phyloP scores from a whole-genome alignment of 129 eudicot species.

The Artemisia annua region DNA sequence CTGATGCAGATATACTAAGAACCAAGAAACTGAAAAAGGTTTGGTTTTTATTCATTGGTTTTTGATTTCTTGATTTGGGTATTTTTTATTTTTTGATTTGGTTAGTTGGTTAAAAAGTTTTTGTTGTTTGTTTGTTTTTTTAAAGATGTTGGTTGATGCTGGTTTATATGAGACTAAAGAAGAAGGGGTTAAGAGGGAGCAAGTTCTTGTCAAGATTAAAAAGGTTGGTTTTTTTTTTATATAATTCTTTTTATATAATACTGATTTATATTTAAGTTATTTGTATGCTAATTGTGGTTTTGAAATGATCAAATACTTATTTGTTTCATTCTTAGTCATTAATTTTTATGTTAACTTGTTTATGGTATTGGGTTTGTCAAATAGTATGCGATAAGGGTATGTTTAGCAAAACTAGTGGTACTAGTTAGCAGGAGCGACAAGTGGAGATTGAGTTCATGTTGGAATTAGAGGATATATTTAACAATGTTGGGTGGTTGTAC shows the following conservation, averaged over 20 bases:
- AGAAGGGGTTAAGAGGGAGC: conserved; percentile 63
- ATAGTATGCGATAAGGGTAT: too few relatives aligned
- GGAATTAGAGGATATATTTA: not conserved
- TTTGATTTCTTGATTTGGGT: not conserved
- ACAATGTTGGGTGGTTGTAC: too few relatives aligned
- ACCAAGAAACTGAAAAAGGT: conserved; percentile 62
- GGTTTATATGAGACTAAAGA: conserved; percentile 73
- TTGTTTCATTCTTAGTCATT: too few relatives aligned
- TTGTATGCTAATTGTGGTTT: too few relatives aligned
- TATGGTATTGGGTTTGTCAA: too few relatives aligned
- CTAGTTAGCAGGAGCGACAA: too few relatives aligned
- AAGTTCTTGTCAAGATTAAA: conserved; percentile 56
- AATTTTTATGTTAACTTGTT: too few relatives aligned
- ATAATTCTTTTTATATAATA: too few relatives aligned
- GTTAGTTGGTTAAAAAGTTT: not conserved
- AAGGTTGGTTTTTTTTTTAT: conserved; percentile 39
- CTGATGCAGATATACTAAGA: conserved; percentile 40
- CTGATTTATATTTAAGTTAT: too few relatives aligned
- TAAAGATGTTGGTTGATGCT: conserved; percentile 67
- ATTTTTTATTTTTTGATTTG: not conserved
- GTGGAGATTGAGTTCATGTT: not conserved
- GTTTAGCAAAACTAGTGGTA: too few relatives aligned
- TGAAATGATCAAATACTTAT: too few relatives aligned
- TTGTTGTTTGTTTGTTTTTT: not conserved
- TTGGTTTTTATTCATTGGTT: not conserved